Conservation (phyloP, 2,329 filamentous ascomycete genomes). For the Xylaria sp. region DNA sequence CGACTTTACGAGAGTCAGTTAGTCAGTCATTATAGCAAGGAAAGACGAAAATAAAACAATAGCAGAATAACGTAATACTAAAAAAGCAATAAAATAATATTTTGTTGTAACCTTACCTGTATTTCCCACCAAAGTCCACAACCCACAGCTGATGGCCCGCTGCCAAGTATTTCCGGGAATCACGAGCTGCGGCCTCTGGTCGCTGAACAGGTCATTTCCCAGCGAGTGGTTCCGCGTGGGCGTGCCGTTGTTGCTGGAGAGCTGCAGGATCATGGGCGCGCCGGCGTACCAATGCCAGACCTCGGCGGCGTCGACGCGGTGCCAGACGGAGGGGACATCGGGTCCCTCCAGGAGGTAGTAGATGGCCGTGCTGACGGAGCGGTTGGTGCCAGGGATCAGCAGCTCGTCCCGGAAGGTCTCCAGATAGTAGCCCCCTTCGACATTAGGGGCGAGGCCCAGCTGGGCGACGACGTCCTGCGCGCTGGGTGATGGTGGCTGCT, state of each 20-base stretch:
- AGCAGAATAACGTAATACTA: slow-evolving; percentile 2
- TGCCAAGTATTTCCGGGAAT: slow-evolving; percentile 58
- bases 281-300: slow-evolving; percentile 66
- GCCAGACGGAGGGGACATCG: slow-evolving; percentile 58
- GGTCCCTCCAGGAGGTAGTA: slow-evolving; percentile 60
- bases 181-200: slow-evolving; percentile 56
- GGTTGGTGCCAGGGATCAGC: slow-evolving; percentile 43
- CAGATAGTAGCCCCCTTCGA: slow-evolving; percentile 61
- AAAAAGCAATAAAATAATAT: background rate
- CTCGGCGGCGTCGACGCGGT: slow-evolving; percentile 61
- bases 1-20: slow-evolving; percentile 36
- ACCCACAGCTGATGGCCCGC: slow-evolving; percentile 55
- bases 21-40: background rate
- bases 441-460: slow-evolving; percentile 56
- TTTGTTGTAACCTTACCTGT: slow-evolving; percentile 43
- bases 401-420: slow-evolving; percentile 58
- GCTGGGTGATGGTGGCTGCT: slow-evolving; percentile 40
- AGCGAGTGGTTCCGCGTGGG: slow-evolving; percentile 51
- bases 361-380: slow-evolving; percentile 61
- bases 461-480: slow-evolving; percentile 56
- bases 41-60: no score
- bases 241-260: slow-evolving; percentile 57
- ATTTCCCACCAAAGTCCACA: slow-evolving; percentile 60
- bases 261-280: slow-evolving; percentile 57
- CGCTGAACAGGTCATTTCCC: slow-evolving; percentile 55